These are phyloP conservation scores for Podospora bellae-mahoneyi DNA, from an alignment of 495 filamentous ascomycete genomes.

Conservation along the genomic window DNA sequence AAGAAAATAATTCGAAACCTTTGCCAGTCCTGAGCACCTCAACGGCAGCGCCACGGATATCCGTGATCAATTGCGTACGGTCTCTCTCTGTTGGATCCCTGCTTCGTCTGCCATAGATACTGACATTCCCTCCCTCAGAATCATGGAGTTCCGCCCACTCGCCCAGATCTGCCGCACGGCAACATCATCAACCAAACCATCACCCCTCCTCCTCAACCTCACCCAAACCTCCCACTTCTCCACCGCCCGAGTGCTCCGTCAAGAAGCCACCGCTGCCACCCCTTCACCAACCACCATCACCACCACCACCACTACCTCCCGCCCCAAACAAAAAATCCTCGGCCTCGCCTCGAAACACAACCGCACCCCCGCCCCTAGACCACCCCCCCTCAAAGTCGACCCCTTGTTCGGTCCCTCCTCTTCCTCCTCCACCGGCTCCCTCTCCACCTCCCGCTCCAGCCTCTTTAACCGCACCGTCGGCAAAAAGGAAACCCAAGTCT, in stretches of 20 bases:
- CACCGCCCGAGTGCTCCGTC: conserved; percentile 11
- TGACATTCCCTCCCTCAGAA: conserved; percentile 3
- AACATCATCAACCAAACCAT: conserved; percentile 18
- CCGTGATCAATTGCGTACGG: conserved; percentile 23
- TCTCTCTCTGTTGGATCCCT: background rate
- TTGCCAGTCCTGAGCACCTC: background rate
- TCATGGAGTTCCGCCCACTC: conserved; percentile 30
- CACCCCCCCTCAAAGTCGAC: background rate
- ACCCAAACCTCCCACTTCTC: conserved; percentile 12
- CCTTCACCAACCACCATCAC: background rate
- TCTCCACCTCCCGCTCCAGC: background rate
- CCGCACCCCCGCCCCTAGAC: background rate
- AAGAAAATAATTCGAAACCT: conserved; percentile 14
- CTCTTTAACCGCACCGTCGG: background rate
- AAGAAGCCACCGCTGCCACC: conserved; percentile 8
- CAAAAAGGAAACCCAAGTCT: conserved; percentile 1
- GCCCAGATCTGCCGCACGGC: conserved; percentile 27
- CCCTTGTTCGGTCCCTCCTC: background rate
- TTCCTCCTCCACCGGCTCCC: conserved; percentile 10
- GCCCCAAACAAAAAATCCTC: background rate
- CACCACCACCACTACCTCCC: conserved; percentile 2
- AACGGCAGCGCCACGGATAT: conserved; percentile 1
- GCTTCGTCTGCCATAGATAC: background rate
- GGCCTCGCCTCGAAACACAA: background rate
- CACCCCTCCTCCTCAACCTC: conserved; percentile 11